Evolutionary conservation across 306 rosid species (phyloP), one percentile per base, ranked within the genome.

Genomic region (Cicer cuneatum): DNA sequence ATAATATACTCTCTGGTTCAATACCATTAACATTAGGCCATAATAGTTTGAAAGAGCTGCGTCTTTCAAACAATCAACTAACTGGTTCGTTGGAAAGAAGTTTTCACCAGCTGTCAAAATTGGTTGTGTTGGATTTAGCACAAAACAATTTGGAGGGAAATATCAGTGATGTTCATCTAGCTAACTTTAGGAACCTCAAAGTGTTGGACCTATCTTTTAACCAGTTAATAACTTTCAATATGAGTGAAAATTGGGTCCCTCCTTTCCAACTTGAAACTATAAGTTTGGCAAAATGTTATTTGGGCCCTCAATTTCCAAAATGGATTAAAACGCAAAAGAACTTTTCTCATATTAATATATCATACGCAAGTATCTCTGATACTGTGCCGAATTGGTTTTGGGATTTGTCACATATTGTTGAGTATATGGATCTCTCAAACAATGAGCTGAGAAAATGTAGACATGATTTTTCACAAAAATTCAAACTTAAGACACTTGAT

Each of bases 331-430:
- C 74, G 0, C 83, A 72, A 35, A 79, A 37, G 7, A 65, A 33
- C 12, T 72, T 35, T 5, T 45, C 62, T 1, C 1, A 16, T 19
- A n/a, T 79, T 18, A 56, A 66, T 46, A 5, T 79, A 10, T 72
- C 83, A 13, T 0, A 56, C 13, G n/a, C 61, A 3, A 5, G n/a
- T 0, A 57, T 79, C 19, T 37, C 9, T 0, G 74, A 29, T 57
- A 13, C 5, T 1, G 64, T 79, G 48, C 83, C 83, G 45, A 5
- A 54, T 16, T 79, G 83, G 83, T 79, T 79, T 38, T 79, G 83
- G 83, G 47, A 10, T 66, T 21, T 72, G 13, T 73, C 75, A 19
- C 68, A 70, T 0, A 14, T 1, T 4, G 8, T 46, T 14, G 46
- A 10, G 24, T 5, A 45, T 13, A 12, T 72, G 63, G 0, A 65